Percentiles rank a stretch among this genome's conserved stretches.
These are phyloP conservation scores for Novymonas esmeraldas DNA, from an alignment of 208 protist genomes.

Conservation along the genomic window DNA sequence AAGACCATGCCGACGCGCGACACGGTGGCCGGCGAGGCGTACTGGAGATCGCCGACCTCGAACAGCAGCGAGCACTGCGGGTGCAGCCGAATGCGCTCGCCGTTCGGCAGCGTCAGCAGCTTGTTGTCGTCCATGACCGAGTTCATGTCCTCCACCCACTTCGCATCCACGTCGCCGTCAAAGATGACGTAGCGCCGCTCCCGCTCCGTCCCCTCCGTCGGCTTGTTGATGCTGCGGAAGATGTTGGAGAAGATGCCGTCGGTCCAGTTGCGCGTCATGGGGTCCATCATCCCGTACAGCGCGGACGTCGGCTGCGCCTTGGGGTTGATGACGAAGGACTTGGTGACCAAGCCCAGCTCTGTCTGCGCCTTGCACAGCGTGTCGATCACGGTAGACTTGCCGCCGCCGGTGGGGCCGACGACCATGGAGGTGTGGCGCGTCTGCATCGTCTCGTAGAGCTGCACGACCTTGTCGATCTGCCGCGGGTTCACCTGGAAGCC, in stretches of 20 bases:
- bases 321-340: constrained; percentile 97
- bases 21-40: constrained; percentile 99
- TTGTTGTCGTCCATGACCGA: constrained; percentile 99
- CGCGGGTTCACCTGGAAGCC: constrained; percentile 80
- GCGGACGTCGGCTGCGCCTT: constrained; percentile 97
- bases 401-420: constrained; percentile 97
- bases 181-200: constrained; percentile 98
- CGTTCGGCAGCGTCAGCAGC: constrained; percentile 98
- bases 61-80: constrained; percentile 97
- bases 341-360: constrained; percentile 90
- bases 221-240: constrained; percentile 97
- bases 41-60: constrained; percentile 98
- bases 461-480: constrained; percentile 98
- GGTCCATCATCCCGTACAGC: constrained; percentile 99
- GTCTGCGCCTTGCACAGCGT: constrained; percentile 95
- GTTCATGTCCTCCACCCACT: constrained; percentile 99
- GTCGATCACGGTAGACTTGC: constrained; percentile 98
- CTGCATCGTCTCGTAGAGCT: constrained; percentile 99
- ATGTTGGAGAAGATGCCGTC: constrained; percentile 99
- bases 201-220: constrained; percentile 58
- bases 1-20: constrained; percentile 99
- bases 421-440: constrained; percentile 99
- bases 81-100: constrained; percentile 97
- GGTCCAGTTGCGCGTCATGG: constrained; percentile 98
- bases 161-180: constrained; percentile 99